Evolutionary conservation across 2,329 filamentous ascomycete genomes (phyloP).

Genomic region (Graphiopsis chlorocephala): DNA sequence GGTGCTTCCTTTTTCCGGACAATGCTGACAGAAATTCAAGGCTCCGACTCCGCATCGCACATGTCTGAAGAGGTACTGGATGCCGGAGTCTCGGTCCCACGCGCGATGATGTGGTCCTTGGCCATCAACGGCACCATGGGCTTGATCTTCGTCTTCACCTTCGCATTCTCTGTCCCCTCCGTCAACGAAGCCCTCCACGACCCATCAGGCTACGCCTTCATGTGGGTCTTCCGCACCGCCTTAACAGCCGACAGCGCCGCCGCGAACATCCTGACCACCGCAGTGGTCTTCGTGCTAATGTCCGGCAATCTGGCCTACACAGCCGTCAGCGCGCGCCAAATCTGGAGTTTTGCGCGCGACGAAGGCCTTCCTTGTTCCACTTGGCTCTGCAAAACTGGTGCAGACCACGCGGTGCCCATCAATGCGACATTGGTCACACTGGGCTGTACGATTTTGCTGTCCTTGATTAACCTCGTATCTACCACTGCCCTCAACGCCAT

Average conservation of each 20-base stretch:
- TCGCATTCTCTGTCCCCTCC: conserved; percentile 29
- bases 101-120: conserved; percentile 43
- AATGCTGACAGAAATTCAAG: conserved; percentile 18
- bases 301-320: conserved; percentile 36
- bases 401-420: conserved; percentile 31
- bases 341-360: conserved; percentile 37
- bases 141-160: conserved; percentile 38
- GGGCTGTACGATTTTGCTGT: conserved; percentile 33
- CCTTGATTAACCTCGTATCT: conserved; percentile 43
- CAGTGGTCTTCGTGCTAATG: conserved; percentile 32
- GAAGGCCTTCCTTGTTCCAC: conserved; percentile 34
- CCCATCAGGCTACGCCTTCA: conserved; percentile 27
- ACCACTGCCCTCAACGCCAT: conserved; percentile 41
- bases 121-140: conserved; percentile 36
- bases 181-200: conserved; percentile 32
- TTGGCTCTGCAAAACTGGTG: conserved; percentile 32
- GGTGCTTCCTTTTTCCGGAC: not conserved
- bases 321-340: conserved; percentile 32
- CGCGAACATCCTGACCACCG: conserved; percentile 28
- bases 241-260: conserved; percentile 22
- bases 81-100: conserved; percentile 42
- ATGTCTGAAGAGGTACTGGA: conserved; percentile 37
- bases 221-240: conserved; percentile 15
- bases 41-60: conserved; percentile 39
- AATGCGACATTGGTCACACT: conserved; percentile 33